Evolutionary conservation across 129 eudicot species (phyloP).

Genomic region (carrot (Daucus carota)): DNA sequence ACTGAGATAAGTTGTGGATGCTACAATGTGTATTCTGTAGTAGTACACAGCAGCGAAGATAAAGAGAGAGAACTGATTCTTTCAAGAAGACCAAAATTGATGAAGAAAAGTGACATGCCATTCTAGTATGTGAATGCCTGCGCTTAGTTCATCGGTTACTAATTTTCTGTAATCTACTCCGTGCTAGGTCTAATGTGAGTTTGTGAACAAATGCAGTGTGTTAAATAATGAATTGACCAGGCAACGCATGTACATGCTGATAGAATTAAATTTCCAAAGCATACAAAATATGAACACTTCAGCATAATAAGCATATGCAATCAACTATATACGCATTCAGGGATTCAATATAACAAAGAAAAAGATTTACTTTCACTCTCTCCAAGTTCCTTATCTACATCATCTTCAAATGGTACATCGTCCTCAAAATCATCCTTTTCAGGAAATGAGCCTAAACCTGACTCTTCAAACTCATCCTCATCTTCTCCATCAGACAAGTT

Average conservation of each 20-base stretch:
- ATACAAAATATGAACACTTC: neutral
- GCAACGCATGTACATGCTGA: neutral
- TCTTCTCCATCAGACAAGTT: conserved; percentile 93
- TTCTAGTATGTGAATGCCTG: neutral
- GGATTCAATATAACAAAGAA: conserved; percentile 1
- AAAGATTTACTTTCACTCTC: conserved; percentile 38
- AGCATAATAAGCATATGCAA: neutral
- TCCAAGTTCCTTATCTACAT: conserved; percentile 38
- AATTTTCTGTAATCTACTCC: too few species aligned
- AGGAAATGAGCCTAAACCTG: conserved; percentile 32
- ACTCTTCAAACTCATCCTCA: conserved; percentile 62
- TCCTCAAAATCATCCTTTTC: conserved; percentile 89
- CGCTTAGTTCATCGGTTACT: too few species aligned
- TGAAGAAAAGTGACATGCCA: neutral
- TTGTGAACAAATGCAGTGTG: neutral
- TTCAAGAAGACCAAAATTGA: neutral
- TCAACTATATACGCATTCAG: neutral
- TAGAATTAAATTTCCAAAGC: neutral
- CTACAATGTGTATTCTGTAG: neutral
- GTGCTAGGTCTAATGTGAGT: neutral
- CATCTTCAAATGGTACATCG: conserved; percentile 57
- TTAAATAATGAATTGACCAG: neutral
- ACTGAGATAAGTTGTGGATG: neutral
- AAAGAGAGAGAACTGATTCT: neutral
- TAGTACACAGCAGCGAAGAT: neutral